phyloP scores from a whole-genome alignment of 441 rosid genomes.

The Erodium texanum region DNA sequence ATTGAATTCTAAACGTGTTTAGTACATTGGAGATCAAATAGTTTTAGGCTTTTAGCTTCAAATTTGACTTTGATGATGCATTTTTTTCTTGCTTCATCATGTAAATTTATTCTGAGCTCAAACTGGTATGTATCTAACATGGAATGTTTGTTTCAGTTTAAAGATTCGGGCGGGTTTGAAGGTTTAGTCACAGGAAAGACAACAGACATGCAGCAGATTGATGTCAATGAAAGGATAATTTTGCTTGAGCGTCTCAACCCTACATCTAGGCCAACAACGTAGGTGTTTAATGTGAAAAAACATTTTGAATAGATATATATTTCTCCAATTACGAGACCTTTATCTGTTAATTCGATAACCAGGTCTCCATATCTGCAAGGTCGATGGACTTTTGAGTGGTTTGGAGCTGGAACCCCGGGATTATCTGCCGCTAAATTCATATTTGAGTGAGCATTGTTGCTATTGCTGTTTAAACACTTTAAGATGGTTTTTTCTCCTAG shows the following conservation, averaged over 20 bases:
- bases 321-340: slow-evolving; percentile 18
- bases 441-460: slow-evolving; percentile 42
- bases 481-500: neutral
- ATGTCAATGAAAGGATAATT: slow-evolving; percentile 77
- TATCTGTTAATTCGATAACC: slow-evolving; percentile 44
- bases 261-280: slow-evolving; percentile 88
- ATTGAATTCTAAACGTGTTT: neutral
- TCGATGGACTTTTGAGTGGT: slow-evolving; percentile 87
- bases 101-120: slow-evolving; percentile 9
- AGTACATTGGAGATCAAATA: neutral
- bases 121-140: neutral
- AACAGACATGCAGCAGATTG: slow-evolving; percentile 61
- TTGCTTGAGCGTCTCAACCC: slow-evolving; percentile 83
- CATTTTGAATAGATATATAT: neutral
- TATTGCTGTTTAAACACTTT: neutral
- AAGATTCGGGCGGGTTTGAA: slow-evolving; percentile 75
- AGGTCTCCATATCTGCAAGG: slow-evolving; percentile 90
- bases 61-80: neutral
- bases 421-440: slow-evolving; percentile 54
- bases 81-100: neutral
- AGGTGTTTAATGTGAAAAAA: slow-evolving; percentile 26
- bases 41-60: neutral
- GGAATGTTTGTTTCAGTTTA: slow-evolving; percentile 31
- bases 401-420: slow-evolving; percentile 69
- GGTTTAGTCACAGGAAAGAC: slow-evolving; percentile 63